phyloP scores from a whole-genome alignment of 2,329 filamentous ascomycete species.

The Monosporascus sp. region DNA sequence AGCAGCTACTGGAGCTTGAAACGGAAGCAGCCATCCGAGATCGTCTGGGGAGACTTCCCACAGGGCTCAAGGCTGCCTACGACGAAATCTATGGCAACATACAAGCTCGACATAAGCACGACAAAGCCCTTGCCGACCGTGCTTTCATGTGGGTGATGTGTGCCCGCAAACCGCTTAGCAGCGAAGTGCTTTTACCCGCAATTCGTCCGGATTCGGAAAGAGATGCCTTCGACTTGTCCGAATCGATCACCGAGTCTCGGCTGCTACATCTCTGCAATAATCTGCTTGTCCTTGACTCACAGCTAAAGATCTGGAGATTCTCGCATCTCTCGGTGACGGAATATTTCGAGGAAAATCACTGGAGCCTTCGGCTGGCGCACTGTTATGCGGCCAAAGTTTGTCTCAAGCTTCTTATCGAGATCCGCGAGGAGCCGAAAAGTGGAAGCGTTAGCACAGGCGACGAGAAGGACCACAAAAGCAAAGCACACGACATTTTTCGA shows the following conservation, averaged over 20 bases:
- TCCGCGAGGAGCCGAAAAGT: not conserved
- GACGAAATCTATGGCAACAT: slow-evolving; percentile 3
- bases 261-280: slow-evolving; percentile 5
- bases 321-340: slow-evolving; percentile 9
- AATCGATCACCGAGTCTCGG: not conserved
- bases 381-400: slow-evolving; percentile 5
- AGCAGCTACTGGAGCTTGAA: slow-evolving; percentile 3
- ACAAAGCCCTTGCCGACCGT: not conserved
- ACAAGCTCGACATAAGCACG: not conserved
- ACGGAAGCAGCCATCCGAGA: slow-evolving; percentile 1
- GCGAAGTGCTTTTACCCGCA: slow-evolving; percentile 2
- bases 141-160: slow-evolving; percentile 7
- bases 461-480: too few species aligned
- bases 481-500: not conserved
- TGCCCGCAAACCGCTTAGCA: slow-evolving; percentile 1
- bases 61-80: slow-evolving; percentile 4
- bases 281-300: slow-evolving; percentile 2
- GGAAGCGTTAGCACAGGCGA: too few species aligned
- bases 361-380: slow-evolving; percentile 1
- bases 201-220: slow-evolving; percentile 3
- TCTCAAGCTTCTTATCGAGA: not conserved
- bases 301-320: slow-evolving; percentile 4
- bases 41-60: slow-evolving; percentile 4
- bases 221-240: too few species aligned
- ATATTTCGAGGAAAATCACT: slow-evolving; percentile 6